phyloP scores from a whole-genome alignment of 164 flowering plant species.

The Vitis rupestris region DNA sequence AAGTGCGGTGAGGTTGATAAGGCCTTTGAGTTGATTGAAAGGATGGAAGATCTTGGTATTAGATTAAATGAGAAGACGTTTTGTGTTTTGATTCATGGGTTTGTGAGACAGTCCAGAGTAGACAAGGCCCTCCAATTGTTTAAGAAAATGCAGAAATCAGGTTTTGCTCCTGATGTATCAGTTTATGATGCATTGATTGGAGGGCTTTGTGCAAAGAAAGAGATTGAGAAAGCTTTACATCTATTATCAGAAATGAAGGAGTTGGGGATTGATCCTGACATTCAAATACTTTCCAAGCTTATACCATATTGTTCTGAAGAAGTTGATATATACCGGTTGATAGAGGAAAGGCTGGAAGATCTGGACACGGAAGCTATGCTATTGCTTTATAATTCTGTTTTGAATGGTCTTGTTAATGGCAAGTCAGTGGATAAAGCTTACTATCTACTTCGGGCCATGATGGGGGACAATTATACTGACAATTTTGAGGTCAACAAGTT shows the following conservation, averaged over 20 bases:
- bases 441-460: conserved; percentile 38
- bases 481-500: conserved; percentile 20
- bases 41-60: conserved; percentile 46
- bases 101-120: conserved; percentile 47
- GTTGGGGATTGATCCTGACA: conserved; percentile 55
- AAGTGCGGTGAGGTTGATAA: conserved; percentile 74
- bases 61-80: conserved; percentile 66
- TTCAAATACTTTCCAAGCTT: conserved; percentile 39
- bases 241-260: conserved; percentile 65
- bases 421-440: conserved; percentile 55
- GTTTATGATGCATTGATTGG: conserved; percentile 68
- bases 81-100: conserved; percentile 70
- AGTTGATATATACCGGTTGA: conserved; percentile 30
- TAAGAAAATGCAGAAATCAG: conserved; percentile 57
- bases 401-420: conserved; percentile 44
- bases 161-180: conserved; percentile 46
- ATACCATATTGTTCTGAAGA: conserved; percentile 39
- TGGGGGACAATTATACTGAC: conserved; percentile 25
- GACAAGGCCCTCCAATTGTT: conserved; percentile 66
- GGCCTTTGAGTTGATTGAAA: conserved; percentile 64
- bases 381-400: conserved; percentile 43
- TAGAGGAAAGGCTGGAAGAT: conserved; percentile 31
- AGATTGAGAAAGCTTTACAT: conserved; percentile 45
- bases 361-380: conserved; percentile 26
- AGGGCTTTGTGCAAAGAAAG: conserved; percentile 61